phyloP scores from a whole-genome alignment of 768 basidiomycete species.

The Lactarius hatsudake region DNA sequence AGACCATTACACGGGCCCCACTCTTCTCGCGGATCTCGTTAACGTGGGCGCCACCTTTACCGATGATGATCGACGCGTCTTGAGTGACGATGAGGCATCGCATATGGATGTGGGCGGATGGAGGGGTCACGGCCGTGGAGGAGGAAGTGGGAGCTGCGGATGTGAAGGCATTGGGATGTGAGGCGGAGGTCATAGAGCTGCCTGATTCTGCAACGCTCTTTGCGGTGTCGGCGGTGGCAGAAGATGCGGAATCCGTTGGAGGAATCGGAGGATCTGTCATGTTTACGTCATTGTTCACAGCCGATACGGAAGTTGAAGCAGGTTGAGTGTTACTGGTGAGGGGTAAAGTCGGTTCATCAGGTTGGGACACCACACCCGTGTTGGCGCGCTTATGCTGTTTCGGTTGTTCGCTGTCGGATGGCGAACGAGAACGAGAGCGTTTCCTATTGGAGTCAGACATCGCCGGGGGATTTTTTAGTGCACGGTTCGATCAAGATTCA shows the following conservation, averaged over 20 bases:
- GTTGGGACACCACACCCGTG: constrained; percentile 64
- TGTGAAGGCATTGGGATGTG: constrained; percentile 42
- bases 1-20: constrained; percentile 93
- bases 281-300: constrained; percentile 55
- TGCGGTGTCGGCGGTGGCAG: constrained; percentile 54
- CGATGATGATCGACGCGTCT: constrained; percentile 99
- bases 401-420: constrained; percentile 74
- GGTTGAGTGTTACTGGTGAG: constrained; percentile 44
- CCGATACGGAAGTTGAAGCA: constrained; percentile 35
- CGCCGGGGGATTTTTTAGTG: constrained; percentile 40
- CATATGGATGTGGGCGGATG: constrained; percentile 91
- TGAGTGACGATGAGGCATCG: constrained; percentile 98
- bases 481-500: constrained; percentile 39
- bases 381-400: constrained; percentile 83
- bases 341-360: constrained; percentile 36
- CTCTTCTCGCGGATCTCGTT: constrained; percentile 99
- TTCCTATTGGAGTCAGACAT: constrained; percentile 84
- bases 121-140: constrained; percentile 45
- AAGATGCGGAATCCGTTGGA: constrained; percentile 47
- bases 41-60: constrained; percentile 91
- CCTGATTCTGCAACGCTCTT: constrained; percentile 37
- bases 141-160: constrained; percentile 55
- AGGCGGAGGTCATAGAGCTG: constrained; percentile 36
- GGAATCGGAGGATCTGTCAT: constrained; percentile 52
- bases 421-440: constrained; percentile 83